Percentiles rank a stretch among this genome's conserved stretches.
Conservation (phyloP, 2,329 filamentous ascomycete genomes). For the Xylariaceae sp. region DNA sequence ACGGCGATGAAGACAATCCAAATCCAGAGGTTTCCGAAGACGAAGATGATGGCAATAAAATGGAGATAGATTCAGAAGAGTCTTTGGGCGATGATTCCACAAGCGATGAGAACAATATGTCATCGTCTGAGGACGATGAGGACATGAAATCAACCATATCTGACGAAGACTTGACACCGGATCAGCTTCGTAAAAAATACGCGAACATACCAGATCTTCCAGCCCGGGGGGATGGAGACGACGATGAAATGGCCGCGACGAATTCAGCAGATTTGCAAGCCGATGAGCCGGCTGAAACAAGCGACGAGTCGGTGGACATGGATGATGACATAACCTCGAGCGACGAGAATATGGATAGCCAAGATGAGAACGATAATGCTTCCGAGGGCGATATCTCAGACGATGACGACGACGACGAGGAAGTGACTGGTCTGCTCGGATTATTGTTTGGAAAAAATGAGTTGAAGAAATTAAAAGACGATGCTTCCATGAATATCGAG, state of each 20-base stretch:
- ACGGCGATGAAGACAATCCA: slow-evolving; percentile 32
- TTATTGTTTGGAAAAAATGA: slow-evolving; percentile 56
- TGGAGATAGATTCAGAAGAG: slow-evolving; percentile 36
- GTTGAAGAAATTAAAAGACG: slow-evolving; percentile 45
- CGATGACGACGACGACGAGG: slow-evolving; percentile 37
- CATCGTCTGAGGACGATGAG: slow-evolving; percentile 57
- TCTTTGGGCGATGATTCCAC: slow-evolving; percentile 35
- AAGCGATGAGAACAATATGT: slow-evolving; percentile 54
- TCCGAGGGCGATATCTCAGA: slow-evolving; percentile 41
- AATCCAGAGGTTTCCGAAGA: slow-evolving; percentile 43
- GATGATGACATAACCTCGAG: slow-evolving; percentile 59
- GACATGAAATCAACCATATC: slow-evolving; percentile 46
- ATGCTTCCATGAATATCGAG: slow-evolving; percentile 28
- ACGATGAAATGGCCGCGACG: slow-evolving; percentile 17
- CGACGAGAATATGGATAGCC: slow-evolving; percentile 43
- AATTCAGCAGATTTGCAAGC: neutral
- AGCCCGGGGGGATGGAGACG: slow-evolving; percentile 11
- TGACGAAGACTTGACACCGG: slow-evolving; percentile 62
- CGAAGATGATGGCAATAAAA: slow-evolving; percentile 37
- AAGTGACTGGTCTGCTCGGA: slow-evolving; percentile 46
- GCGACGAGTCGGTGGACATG: slow-evolving; percentile 63
- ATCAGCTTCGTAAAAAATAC: slow-evolving; percentile 65
- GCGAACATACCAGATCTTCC: slow-evolving; percentile 52
- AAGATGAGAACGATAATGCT: slow-evolving; percentile 34
- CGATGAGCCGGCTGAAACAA: slow-evolving; percentile 44